phyloP scores from a whole-genome alignment of 2,329 filamentous ascomycete species.

The Nigrograna mackinnonii region DNA sequence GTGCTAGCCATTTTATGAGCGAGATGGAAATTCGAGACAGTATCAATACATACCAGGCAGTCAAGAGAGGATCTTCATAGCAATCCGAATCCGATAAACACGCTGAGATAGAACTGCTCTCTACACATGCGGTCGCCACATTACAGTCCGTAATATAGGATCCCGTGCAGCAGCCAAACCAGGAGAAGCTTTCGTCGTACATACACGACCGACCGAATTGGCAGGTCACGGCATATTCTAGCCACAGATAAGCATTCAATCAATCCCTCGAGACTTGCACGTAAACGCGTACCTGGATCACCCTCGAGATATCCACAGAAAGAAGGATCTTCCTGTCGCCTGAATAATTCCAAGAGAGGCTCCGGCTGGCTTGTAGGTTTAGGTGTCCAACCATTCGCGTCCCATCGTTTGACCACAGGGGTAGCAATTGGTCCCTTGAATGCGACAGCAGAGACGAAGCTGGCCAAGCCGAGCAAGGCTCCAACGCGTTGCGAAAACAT shows the following conservation, averaged over 20 bases:
- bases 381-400: constrained; percentile 13
- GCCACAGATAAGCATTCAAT: background rate
- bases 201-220: constrained; percentile 9
- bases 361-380: constrained; percentile 8
- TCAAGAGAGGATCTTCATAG: constrained; percentile 7
- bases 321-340: constrained; percentile 9
- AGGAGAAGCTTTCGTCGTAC: constrained; percentile 9
- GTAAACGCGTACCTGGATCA: constrained; percentile 6
- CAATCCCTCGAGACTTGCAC: background rate
- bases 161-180: constrained; percentile 20
- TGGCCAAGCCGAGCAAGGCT: background rate
- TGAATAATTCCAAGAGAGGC: constrained; percentile 8
- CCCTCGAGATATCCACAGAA: constrained; percentile 15
- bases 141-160: constrained; percentile 12
- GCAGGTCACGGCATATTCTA: constrained; percentile 10
- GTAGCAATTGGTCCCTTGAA: constrained; percentile 12
- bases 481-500: background rate
- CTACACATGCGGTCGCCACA: constrained; percentile 14
- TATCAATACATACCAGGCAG: constrained; percentile 9
- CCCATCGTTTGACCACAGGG: constrained; percentile 3
- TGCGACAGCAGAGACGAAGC: constrained; percentile 2
- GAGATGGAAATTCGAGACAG: background rate
- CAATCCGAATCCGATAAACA: constrained; percentile 7
- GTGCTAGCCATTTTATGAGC: background rate
- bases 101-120: constrained; percentile 3